Evolutionary conservation across 1,284 basidiomycete species (phyloP), one percentile per base, ranked within the genome.

Genomic region (Austropuccinia psidii): DNA sequence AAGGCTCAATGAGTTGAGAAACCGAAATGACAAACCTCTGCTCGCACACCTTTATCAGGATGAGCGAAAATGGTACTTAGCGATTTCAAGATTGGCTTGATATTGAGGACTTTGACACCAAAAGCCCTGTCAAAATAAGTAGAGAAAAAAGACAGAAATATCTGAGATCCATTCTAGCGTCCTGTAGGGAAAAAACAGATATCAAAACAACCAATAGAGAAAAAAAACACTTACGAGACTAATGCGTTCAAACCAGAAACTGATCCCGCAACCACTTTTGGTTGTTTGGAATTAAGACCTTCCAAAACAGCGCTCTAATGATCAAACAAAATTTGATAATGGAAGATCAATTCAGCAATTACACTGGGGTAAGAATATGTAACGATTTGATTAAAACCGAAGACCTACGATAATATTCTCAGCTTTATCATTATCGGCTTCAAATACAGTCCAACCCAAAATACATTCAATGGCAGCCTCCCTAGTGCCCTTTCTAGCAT

Each of bases 41-140:
- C 87, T 75, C 96, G 90, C 60, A 99, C 96, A 41, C 87, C 90
- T 83, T 98, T 98, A 83, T 99, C 96, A 15, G 88, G 88, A 79
- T 99, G 96, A 2, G 87, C 88, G 77, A 98, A 99, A 74, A 98
- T 91, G 82, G 93, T 96, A 19, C 93, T 90, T 17, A 99, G 82
- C 4, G 86, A 83, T 81, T 96, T 95, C 69, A 98, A 84, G 24
- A 98, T 84, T 4, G 88, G 87, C 65, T 85, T 85, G 74, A 89
- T 85, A 39, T 90, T 88, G 37, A 89, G 85, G 4, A 87, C 85
- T 79, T 90, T 87, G 8, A 87, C 86, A 60, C 96, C 96, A 80
- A 95, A 98, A 55, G 85, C 80, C 66, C 93, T 95, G 78, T 68
- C 11, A 7, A 31, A 31, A 47, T 54, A 61, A n/a, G 68, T 72